Conservation (phyloP, 2,329 filamentous ascomycete species). For the Zymoseptoria brevis region DNA sequence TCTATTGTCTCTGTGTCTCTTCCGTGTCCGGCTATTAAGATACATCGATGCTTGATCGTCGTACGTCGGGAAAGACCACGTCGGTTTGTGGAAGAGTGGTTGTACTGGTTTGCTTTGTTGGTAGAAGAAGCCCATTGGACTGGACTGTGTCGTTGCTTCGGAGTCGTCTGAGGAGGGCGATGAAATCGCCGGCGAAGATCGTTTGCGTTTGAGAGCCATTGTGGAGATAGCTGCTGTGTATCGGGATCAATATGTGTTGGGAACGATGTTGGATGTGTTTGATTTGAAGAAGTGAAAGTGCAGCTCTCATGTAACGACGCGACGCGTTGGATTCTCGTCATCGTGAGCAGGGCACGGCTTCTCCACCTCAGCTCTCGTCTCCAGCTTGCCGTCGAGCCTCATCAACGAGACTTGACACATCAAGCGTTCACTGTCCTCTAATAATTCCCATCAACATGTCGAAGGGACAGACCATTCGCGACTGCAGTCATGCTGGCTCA, state of each 20-base stretch:
- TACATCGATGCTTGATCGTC: conserved; percentile 26
- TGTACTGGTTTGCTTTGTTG: conserved; percentile 22
- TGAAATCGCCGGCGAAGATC: conserved; percentile 39
- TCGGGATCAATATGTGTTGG: neutral
- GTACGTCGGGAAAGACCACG: conserved; percentile 23
- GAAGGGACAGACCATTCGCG: conserved; percentile 35
- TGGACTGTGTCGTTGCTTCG: conserved; percentile 26
- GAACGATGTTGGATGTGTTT: neutral
- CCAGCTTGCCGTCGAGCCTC: neutral
- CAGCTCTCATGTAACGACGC: neutral
- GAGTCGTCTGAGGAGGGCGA: conserved; percentile 34
- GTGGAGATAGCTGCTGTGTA: neutral
- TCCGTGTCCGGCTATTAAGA: conserved; percentile 50
- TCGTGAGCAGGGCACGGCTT: neutral
- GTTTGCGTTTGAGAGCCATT: conserved; percentile 54
- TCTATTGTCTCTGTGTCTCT: conserved; percentile 50
- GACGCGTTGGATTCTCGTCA: neutral
- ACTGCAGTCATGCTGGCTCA: conserved; percentile 70
- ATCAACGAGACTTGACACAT: neutral
- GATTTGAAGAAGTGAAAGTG: neutral
- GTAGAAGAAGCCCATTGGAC: conserved; percentile 24
- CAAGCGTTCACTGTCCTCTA: neutral
- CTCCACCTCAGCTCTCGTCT: neutral
- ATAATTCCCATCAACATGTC: conserved; percentile 13
- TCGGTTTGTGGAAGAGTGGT: conserved; percentile 16